Percentiles rank a stretch among this genome's conserved stretches.
phyloP scores from a whole-genome alignment of 108 stramenopile species.

The Nitzschia palea region DNA sequence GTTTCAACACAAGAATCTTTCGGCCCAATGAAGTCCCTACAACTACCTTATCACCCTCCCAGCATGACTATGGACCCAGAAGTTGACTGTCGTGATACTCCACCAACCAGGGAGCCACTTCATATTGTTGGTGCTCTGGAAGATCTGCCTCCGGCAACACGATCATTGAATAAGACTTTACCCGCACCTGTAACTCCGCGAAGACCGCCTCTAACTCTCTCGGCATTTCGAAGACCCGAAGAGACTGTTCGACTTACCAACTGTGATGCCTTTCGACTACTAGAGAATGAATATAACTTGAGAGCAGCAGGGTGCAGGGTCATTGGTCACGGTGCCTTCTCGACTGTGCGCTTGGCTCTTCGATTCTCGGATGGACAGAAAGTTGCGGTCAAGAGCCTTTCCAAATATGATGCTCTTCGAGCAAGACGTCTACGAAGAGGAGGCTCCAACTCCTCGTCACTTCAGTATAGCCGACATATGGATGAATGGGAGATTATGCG shows the following conservation, averaged over 20 bases:
- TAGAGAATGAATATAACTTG: slow-evolving; percentile 74
- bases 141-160: slow-evolving; percentile 8
- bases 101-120: neutral
- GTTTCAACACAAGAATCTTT: slow-evolving; percentile 3
- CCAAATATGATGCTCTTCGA: slow-evolving; percentile 84
- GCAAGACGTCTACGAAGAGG: slow-evolving; percentile 48
- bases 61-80: slow-evolving; percentile 38
- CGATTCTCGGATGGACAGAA: slow-evolving; percentile 42
- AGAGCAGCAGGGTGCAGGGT: slow-evolving; percentile 57
- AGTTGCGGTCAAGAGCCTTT: slow-evolving; percentile 85
- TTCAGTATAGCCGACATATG: slow-evolving; percentile 35
- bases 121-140: slow-evolving; percentile 3
- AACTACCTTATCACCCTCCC: slow-evolving; percentile 9
- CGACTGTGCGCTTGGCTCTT: slow-evolving; percentile 65
- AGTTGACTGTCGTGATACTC: slow-evolving; percentile 7
- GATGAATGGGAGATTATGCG: slow-evolving; percentile 83
- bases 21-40: neutral
- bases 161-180: neutral
- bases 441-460: slow-evolving; percentile 5
- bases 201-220: slow-evolving; percentile 52
- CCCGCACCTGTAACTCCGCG: neutral
- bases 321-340: slow-evolving; percentile 83
- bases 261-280: slow-evolving; percentile 46
- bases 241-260: slow-evolving; percentile 67
- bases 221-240: slow-evolving; percentile 72